Conservation (phyloP, 2,329 filamentous ascomycete species). For the Mycocentrospora acerina region DNA sequence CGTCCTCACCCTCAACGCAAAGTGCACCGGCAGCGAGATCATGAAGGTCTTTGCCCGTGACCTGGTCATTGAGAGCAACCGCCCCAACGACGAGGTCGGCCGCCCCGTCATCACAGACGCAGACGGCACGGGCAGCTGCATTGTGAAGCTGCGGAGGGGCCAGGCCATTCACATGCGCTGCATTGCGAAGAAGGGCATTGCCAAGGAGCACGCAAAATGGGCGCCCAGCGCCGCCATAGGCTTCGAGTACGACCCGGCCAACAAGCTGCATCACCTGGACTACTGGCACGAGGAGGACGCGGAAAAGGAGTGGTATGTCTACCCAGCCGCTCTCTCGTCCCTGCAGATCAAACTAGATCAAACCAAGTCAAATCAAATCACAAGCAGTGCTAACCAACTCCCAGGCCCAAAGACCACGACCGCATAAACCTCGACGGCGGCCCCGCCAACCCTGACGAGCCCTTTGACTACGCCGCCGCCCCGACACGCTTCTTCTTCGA, state of each 20-base stretch:
- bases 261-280: slow-evolving; percentile 88
- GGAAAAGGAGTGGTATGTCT: slow-evolving; percentile 76
- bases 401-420: slow-evolving; percentile 79
- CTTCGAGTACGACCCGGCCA: slow-evolving; percentile 98
- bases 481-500: slow-evolving; percentile 90
- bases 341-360: too few species aligned
- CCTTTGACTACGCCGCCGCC: slow-evolving; percentile 87
- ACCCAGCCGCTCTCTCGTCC: not conserved
- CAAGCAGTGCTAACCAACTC: not conserved
- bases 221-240: slow-evolving; percentile 87
- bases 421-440: slow-evolving; percentile 76
- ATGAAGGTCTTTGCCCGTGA: slow-evolving; percentile 96
- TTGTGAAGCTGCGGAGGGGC: slow-evolving; percentile 84
- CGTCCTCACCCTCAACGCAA: slow-evolving; percentile 78
- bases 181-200: slow-evolving; percentile 96
- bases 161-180: slow-evolving; percentile 90
- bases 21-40: slow-evolving; percentile 80
- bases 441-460: slow-evolving; percentile 74
- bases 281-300: slow-evolving; percentile 94
- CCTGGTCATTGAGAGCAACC: slow-evolving; percentile 69
- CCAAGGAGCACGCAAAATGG: slow-evolving; percentile 99
- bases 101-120: slow-evolving; percentile 81
- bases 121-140: slow-evolving; percentile 77
- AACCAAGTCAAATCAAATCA: not conserved
- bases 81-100: slow-evolving; percentile 74